Base-by-base conservation (phyloP, 345 rosid genomes). In the Passiflora organensis region DNA sequence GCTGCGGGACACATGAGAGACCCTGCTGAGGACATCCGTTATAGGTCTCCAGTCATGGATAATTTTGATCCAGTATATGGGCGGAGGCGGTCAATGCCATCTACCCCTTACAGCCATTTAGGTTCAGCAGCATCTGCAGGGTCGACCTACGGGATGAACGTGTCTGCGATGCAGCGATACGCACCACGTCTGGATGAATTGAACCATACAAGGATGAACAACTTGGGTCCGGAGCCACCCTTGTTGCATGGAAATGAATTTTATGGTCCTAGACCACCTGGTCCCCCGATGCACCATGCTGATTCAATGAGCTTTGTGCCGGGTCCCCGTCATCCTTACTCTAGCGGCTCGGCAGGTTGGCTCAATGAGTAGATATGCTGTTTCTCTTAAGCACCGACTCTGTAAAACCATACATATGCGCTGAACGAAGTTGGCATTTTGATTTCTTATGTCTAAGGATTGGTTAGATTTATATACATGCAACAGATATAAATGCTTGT, bases 111-210 rank as follows among this genome's bases (percentile, higher is more conserved):
- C 24, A 65, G 70, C 24, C 72, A 25, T 17, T 25, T 41, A 10
- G 68, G 66, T 32, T 56, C 74, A 3, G 19, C 53, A 43, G 21
- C 70, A n/a, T n/a, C n/a, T n/a, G n/a, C n/a, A 0, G 68, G 66
- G 25, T 24, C 74, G 2, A 49, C 77, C 10, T 66, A 64, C 43
- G 71, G 69, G 64, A 68, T 58, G 66, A 70, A 66, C 56, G 22
- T 72, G 47, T 78, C 85, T 9, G 56, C 77, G 1, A 72, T 72
- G 73, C 87, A 82, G 56, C 78, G 81, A 4, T 87, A 87, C 66
- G 76, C 82, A 1, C 81, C 91, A 12, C 80, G 66, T 10, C 61
- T 85, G 25, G 82, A 82, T 70, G 95, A 74, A 53, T 41, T 80
- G 66, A 82, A 82, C 67, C 69, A 69, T 48, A 18, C 62, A 20